Evolutionary conservation across 106 monocot genomes (phyloP), one percentile per base, ranked within the genome.

Genomic region (Cymbidium sinense): DNA sequence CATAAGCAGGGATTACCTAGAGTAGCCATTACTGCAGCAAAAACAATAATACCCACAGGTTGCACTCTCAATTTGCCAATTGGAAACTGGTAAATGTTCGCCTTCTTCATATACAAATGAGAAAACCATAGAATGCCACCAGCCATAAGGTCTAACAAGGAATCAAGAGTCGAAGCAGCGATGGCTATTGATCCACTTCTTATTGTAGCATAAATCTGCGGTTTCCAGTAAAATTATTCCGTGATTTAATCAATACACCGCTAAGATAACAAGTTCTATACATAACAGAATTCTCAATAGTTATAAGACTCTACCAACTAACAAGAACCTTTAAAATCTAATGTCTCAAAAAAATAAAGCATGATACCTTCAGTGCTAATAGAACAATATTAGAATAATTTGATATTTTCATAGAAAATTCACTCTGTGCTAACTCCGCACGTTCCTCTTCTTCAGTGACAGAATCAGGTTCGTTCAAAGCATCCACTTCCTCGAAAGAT

Each of bases 61-160:
- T 96, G 95, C 52, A 96, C 84, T 21, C 95, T 77, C 52, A 93
- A 77, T 43, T 96, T 96, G 10, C 95, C 95, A 77, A 96, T 96
- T 8, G 95, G 95, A 41, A 93, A 96, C 51, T 91, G 79, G 74
- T 96, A 96, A 33, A 92, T 73, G 58, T 96, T 96, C 27, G 87
- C 85, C 44, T 69, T 89, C 73, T 93, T 90, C 95, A 96, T 96
- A 4, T 90, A 91, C 18, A 96, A 58, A 84, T 93, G 92, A 10
- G 93, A 91, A 73, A 96, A 96, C 95, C 95, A 96, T 2, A 96
- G 93, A 33, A 96, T 93, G 9, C 90, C 88, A 10, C 95, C 95
- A 3, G 95, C 93, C 91, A 96, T 84, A 34, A 96, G 88, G 83
- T 96, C 95, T 34, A 96, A 50, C 74, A 96, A 77, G 1, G 95